Evolutionary conservation across 106 monocot species (phyloP).

Genomic region (Apostasia shenzhenica): DNA sequence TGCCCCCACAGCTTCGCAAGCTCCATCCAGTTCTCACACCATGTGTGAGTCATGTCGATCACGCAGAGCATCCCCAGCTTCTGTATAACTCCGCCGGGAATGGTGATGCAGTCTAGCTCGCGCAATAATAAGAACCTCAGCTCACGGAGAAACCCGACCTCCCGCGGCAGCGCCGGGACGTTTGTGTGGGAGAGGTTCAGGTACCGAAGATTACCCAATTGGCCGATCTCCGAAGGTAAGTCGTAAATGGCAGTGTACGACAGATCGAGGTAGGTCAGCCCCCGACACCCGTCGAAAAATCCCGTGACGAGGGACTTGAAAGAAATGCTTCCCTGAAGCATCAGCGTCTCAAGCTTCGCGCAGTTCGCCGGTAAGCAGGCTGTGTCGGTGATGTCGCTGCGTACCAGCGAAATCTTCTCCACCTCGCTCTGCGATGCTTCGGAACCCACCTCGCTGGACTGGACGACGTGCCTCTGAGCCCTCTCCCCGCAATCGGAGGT

Average conservation of each 20-base stretch:
- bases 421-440: background rate
- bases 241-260: conserved; percentile 7
- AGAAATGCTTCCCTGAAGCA: conserved; percentile 7
- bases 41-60: conserved; percentile 7
- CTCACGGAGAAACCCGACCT: background rate
- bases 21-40: conserved; percentile 7
- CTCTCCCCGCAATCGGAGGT: conserved; percentile 7
- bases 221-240: conserved; percentile 9
- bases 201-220: conserved; percentile 2
- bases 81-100: conserved; percentile 10
- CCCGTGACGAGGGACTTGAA: conserved; percentile 1
- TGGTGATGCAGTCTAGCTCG: background rate
- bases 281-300: conserved; percentile 2
- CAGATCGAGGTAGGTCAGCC: conserved; percentile 21
- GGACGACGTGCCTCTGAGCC: background rate
- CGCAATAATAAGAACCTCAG: conserved; percentile 9
- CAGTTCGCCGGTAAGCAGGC: conserved; percentile 1
- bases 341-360: conserved; percentile 7
- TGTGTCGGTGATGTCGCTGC: conserved; percentile 1
- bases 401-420: conserved; percentile 7
- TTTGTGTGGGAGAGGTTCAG: conserved; percentile 13
- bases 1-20: background rate
- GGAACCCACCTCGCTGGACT: background rate
- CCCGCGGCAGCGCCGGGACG: conserved; percentile 5
- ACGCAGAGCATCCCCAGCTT: conserved; percentile 4